Percentiles rank a stretch among this genome's conserved stretches.
These are phyloP conservation scores for Lactuca saligna DNA, from an alignment of 129 eudicot genomes.

Conservation along the genomic window DNA sequence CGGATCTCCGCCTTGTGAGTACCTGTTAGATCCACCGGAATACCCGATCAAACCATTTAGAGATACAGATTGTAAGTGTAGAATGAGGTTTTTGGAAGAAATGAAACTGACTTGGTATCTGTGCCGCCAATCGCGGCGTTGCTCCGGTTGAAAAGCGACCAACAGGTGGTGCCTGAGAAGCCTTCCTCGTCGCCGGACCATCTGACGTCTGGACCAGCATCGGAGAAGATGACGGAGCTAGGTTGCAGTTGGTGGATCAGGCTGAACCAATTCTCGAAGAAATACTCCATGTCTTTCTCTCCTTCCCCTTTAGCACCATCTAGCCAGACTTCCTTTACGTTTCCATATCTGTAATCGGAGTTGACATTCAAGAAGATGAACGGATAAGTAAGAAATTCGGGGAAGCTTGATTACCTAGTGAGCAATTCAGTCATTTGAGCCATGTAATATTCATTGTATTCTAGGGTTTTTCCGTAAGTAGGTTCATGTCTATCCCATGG, in stretches of 20 bases:
- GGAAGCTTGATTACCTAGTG: constrained; percentile 52
- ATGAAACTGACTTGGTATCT: constrained; percentile 46
- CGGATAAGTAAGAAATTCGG: not conserved
- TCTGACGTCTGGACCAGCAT: constrained; percentile 87
- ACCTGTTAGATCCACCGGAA: constrained; percentile 31
- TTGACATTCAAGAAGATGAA: not conserved
- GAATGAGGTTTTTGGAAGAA: not conserved
- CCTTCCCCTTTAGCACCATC: constrained; percentile 92
- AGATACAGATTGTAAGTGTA: not conserved
- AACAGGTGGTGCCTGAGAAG: constrained; percentile 67
- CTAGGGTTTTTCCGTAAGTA: constrained; percentile 67
- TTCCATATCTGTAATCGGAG: constrained; percentile 58
- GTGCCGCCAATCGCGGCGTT: constrained; percentile 66
- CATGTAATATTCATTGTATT: constrained; percentile 86
- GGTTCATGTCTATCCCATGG: constrained; percentile 95
- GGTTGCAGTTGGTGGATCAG: constrained; percentile 83
- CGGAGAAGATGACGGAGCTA: constrained; percentile 75
- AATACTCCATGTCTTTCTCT: constrained; percentile 89
- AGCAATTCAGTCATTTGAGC: constrained; percentile 95
- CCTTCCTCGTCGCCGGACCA: constrained; percentile 94
- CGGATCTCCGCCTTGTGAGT: constrained; percentile 73
- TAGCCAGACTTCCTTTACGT: constrained; percentile 67
- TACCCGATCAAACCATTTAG: not conserved
- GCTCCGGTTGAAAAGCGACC: constrained; percentile 83
- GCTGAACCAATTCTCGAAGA: constrained; percentile 82